A percentile compares a stretch with the other conserved stretches of the same genome.
phyloP scores from a whole-genome alignment of 208 protist species.

The Leishmania turanica region DNA sequence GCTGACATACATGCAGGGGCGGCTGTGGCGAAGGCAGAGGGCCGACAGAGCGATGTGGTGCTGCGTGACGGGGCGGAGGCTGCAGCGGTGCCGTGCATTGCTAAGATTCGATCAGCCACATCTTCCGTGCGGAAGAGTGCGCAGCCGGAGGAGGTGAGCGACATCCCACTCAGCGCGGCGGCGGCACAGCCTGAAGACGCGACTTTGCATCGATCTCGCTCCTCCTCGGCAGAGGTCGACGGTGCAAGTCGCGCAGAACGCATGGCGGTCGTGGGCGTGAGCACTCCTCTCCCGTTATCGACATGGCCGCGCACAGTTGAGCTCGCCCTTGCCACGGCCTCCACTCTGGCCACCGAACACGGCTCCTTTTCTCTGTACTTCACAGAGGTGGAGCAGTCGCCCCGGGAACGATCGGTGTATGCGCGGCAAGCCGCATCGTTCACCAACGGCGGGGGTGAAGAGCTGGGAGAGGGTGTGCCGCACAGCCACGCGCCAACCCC shows the following conservation, averaged over 20 bases:
- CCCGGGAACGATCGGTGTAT: slow-evolving; percentile 7
- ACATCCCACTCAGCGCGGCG: background rate
- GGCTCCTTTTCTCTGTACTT: slow-evolving; percentile 6
- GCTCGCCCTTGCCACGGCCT: background rate
- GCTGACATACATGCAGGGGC: background rate
- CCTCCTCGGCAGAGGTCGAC: background rate
- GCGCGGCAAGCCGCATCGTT: background rate
- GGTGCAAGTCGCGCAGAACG: too few relatives aligned
- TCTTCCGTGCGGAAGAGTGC: background rate
- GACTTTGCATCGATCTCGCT: background rate
- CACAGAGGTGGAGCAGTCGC: slow-evolving; percentile 14
- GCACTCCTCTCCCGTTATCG: background rate
- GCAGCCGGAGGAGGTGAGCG: background rate
- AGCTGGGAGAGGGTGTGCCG: slow-evolving; percentile 7
- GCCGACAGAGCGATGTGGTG: too few relatives aligned
- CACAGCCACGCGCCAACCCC: slow-evolving; percentile 24
- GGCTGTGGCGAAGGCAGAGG: background rate
- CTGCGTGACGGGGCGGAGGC: background rate
- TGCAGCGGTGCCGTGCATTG: background rate
- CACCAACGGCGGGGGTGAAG: background rate
- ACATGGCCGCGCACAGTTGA: background rate
- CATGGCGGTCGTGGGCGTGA: background rate
- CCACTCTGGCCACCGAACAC: background rate
- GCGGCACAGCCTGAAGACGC: background rate
- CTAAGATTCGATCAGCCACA: background rate